phyloP scores from a whole-genome alignment of 306 rosid species.

The Prunus dulcis region DNA sequence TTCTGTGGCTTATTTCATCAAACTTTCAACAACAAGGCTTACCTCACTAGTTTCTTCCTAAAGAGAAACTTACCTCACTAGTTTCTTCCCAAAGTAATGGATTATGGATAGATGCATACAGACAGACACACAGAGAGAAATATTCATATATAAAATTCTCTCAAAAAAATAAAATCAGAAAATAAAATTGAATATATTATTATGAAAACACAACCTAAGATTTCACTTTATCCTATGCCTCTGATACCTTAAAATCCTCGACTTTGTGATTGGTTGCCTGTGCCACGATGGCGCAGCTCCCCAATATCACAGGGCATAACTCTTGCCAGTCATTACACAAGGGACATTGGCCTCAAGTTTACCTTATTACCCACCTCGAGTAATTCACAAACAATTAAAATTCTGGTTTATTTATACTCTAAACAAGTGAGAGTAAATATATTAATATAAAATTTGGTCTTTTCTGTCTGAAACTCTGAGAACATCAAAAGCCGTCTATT shows the following conservation, averaged over 20 bases:
- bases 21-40: background rate
- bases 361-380: conserved; percentile 44
- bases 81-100: background rate
- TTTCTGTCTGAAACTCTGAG: conserved; percentile 46
- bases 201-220: background rate
- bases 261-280: conserved; percentile 70
- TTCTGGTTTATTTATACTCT: background rate
- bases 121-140: background rate
- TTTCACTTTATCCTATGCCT: conserved; percentile 24
- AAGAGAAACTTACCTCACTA: background rate
- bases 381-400: conserved; percentile 1
- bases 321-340: conserved; percentile 33
- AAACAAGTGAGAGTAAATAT: conserved; percentile 3
- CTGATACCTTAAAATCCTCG: conserved; percentile 93
- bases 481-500: conserved; percentile 64
- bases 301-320: conserved; percentile 26
- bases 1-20: background rate
- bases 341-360: conserved; percentile 34
- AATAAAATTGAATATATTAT: background rate
- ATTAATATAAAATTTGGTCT: conserved; percentile 19
- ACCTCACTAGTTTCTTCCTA: background rate
- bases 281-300: conserved; percentile 58
- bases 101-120: background rate
- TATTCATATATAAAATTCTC: background rate
- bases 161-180: background rate